Conservation (phyloP, 192 early-diverging fungal genomes). For the Backusella sp. region DNA sequence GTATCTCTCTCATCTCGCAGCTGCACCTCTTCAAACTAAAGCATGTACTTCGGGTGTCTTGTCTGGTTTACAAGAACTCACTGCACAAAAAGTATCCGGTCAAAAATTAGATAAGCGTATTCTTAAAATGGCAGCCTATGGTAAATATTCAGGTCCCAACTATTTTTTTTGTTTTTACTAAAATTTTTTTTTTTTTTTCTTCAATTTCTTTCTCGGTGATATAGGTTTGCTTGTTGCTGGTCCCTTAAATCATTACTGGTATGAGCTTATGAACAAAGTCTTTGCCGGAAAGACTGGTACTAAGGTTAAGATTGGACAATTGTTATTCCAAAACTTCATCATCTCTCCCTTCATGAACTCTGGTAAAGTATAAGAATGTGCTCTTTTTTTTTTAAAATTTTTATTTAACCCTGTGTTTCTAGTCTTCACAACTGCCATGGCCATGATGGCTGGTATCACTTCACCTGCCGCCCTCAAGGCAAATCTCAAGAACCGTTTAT, state of each 20-base stretch:
- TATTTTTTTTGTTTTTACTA: neutral
- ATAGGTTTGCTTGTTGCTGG: conserved; percentile 75
- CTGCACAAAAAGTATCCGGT: conserved; percentile 65
- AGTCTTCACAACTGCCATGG: conserved; percentile 84
- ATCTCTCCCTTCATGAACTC: conserved; percentile 86
- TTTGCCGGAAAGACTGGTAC: conserved; percentile 68
- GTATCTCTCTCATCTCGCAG: conserved; percentile 60
- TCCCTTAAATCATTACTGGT: conserved; percentile 80
- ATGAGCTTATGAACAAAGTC: conserved; percentile 68
- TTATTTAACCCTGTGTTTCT: neutral
- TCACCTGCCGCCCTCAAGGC: conserved; percentile 45
- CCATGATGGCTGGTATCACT: conserved; percentile 73
- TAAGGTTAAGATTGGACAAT: conserved; percentile 65
- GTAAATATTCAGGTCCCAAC: conserved; percentile 29
- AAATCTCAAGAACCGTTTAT: conserved; percentile 58
- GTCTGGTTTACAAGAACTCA: conserved; percentile 77
- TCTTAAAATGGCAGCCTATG: conserved; percentile 81
- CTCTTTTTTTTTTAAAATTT: too few species aligned
- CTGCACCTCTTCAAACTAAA: conserved; percentile 78
- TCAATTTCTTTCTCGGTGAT: neutral
- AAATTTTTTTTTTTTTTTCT: neutral
- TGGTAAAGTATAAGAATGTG: conserved; percentile 37
- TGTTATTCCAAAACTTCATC: conserved; percentile 74
- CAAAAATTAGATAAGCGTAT: conserved; percentile 58
- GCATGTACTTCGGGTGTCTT: conserved; percentile 73